phyloP scores from a whole-genome alignment of 441 rosid species.

The Pelargonium myrrhifolium region DNA sequence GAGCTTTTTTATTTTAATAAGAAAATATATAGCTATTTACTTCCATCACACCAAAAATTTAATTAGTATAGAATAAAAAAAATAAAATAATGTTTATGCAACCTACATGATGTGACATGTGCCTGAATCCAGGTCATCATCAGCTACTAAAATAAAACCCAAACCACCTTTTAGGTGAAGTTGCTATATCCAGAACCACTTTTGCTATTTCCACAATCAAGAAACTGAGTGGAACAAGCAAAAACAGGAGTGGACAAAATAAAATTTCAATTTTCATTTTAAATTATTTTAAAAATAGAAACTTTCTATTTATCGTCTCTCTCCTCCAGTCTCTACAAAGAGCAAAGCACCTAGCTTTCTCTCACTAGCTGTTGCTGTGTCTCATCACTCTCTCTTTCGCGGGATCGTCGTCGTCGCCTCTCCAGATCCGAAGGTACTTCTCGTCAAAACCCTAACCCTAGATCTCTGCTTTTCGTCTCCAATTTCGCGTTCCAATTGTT shows the following conservation, averaged over 20 bases:
- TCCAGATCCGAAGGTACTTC: conserved; percentile 1
- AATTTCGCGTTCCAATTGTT: neutral
- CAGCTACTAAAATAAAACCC: neutral
- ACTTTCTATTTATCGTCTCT: neutral
- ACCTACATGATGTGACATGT: neutral
- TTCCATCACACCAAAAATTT: too few species aligned
- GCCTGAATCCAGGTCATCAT: neutral
- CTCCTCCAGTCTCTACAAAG: neutral
- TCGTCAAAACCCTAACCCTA: neutral
- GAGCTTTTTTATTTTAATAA: too few species aligned
- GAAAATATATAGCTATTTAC: too few species aligned
- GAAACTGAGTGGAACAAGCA: neutral
- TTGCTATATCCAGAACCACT: neutral
- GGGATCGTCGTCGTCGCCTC: neutral
- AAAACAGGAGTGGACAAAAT: neutral
- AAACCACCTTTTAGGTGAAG: neutral
- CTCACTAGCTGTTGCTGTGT: conserved; percentile 3
- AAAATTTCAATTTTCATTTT: neutral
- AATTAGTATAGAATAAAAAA: too few species aligned
- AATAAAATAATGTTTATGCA: too few species aligned
- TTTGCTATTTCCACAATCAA: neutral
- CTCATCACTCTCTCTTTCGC: neutral
- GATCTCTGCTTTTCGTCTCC: neutral
- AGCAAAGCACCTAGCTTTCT: neutral
- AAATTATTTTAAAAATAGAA: neutral